Evolutionary conservation across 345 rosid species (phyloP), one percentile per base, ranked within the genome.

Genomic region (Mallotus nudiflorus): DNA sequence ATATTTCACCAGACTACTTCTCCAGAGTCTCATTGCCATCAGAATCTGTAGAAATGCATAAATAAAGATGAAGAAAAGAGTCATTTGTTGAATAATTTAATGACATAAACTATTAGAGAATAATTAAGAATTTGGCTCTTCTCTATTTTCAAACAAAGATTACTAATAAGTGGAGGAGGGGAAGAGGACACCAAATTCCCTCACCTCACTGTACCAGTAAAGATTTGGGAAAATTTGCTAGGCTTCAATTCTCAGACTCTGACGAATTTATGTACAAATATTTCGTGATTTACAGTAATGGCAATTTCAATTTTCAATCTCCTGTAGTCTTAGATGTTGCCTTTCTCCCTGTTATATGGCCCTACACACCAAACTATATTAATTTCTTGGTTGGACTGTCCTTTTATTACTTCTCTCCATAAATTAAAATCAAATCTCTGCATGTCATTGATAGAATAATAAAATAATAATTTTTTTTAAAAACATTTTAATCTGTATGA

Each of bases 321-420:
- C 42, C 20, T 16, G 0, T n/a, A n/a, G n/a, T 46, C 42, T 16
- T 16, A 1, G 75, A 78, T 74, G 78, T 66, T 61, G 62, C 75
- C 49, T 56, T 11, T 56, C 29, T 66, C 62, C 82, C 39, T 62
- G 44, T 44, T 10, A 9, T 60, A 28, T 18, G 78, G 69, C 28
- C 82, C 75, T 70, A 16, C 72, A 6, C 66, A 78, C 82, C 82
- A 66, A 70, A 70, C 75, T 24, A 16, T 42, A 37, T 65, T 58
- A 22, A 20, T 19, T 62, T 68, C 69, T 53, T 52, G 19, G 14
- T 51, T 11, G 58, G 56, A 31, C 19, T 63, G 56, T 59, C 29
- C 48, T 22, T 50, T 1, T 40, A n/a, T 19, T 42, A 57, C 60
- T 9, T n/a, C n/a, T 27, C 18, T 24, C 5, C n/a, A n/a, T n/a